Evolutionary conservation across 257 asterid genomes (phyloP).

Genomic region (Eucommia ulmoides): DNA sequence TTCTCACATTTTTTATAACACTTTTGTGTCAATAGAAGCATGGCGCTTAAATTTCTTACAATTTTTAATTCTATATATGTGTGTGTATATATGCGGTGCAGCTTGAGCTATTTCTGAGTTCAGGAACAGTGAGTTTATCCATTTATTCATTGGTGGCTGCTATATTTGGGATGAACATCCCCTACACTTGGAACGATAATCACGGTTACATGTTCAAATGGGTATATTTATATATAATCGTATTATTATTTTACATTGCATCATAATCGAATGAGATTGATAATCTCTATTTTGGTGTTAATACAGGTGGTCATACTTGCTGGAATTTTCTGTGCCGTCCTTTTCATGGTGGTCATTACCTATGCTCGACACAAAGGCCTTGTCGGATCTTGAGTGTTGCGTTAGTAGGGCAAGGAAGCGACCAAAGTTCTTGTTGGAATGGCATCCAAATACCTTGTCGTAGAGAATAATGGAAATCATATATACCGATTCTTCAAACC

Average conservation of each 20-base stretch:
- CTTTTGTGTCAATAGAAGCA: no score
- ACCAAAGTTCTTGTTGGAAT: no score
- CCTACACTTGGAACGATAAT: slow-evolving; percentile 50
- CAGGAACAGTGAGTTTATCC: slow-evolving; percentile 59
- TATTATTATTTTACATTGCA: no score
- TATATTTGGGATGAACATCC: slow-evolving; percentile 89
- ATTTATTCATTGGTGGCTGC: slow-evolving; percentile 56
- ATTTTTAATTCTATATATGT: neutral
- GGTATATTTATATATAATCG: slow-evolving; percentile 52
- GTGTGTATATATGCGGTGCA: slow-evolving; percentile 16
- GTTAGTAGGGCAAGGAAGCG: no score
- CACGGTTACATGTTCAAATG: slow-evolving; percentile 80
- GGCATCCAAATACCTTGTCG: no score
- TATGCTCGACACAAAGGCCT: slow-evolving; percentile 78
- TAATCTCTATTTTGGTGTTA: neutral
- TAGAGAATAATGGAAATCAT: no score
- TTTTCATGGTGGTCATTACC: slow-evolving; percentile 37
- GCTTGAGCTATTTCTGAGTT: slow-evolving; percentile 84
- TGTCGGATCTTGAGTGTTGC: slow-evolving; percentile 44
- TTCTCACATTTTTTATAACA: neutral
- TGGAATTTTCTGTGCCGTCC: slow-evolving; percentile 16
- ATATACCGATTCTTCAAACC: no score
- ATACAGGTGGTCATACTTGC: slow-evolving; percentile 38
- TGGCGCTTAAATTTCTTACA: no score
- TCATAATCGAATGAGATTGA: no score